Percentiles rank a stretch among this genome's conserved stretches.
Conservation (phyloP, 768 basidiomycete genomes). For the Coprinellus micaceus region DNA sequence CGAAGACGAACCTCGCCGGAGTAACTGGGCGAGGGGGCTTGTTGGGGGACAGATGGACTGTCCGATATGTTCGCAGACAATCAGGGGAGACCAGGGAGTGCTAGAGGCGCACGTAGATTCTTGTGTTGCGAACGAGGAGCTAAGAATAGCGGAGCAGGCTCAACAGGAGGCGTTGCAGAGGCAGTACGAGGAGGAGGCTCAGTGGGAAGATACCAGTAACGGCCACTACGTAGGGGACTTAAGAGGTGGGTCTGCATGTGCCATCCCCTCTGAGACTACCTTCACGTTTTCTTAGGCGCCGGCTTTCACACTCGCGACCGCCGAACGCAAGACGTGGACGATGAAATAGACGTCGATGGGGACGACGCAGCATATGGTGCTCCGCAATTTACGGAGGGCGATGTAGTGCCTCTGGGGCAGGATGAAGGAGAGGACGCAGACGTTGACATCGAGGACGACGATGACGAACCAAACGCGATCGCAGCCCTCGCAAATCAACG, state of each 20-base stretch:
- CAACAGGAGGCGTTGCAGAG: constrained; percentile 29
- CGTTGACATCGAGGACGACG: constrained; percentile 41
- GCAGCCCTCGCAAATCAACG: background rate
- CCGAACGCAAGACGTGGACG: constrained; percentile 64
- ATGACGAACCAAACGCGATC: constrained; percentile 23
- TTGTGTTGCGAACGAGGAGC: constrained; percentile 60
- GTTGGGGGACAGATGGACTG: constrained; percentile 51
- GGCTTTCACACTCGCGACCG: constrained; percentile 67
- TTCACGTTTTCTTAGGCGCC: constrained; percentile 41
- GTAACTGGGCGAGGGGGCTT: constrained; percentile 26
- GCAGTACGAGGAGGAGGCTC: constrained; percentile 24
- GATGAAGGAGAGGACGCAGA: constrained; percentile 31
- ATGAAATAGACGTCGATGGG: constrained; percentile 78
- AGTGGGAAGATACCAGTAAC: constrained; percentile 30
- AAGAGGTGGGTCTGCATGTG: constrained; percentile 34
- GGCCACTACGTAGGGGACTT: constrained; percentile 46
- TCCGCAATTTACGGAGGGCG: constrained; percentile 73
- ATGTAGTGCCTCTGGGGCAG: constrained; percentile 44
- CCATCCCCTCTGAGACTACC: background rate
- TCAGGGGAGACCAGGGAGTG: constrained; percentile 68
- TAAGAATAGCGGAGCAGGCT: constrained; percentile 40
- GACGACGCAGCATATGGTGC: constrained; percentile 72
- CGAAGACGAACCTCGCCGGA: constrained; percentile 29
- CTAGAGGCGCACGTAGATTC: constrained; percentile 80
- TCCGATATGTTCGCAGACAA: constrained; percentile 59